Conservation (phyloP, 1,284 basidiomycete species). For the Moniliophthora roreri region DNA sequence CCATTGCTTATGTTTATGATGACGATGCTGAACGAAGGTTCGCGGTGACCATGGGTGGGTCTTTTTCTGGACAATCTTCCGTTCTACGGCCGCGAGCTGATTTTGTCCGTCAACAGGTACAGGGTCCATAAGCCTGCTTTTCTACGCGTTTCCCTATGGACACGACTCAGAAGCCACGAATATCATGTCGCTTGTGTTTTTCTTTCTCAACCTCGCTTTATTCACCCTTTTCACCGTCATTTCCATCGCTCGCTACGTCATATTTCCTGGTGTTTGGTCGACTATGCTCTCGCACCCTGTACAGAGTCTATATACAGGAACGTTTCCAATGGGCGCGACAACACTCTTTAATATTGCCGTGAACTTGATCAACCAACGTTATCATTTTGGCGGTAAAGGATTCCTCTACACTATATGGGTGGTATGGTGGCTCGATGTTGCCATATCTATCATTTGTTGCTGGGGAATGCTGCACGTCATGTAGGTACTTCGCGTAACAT, state of each 20-base stretch:
- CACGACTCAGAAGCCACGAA: constrained; percentile 38
- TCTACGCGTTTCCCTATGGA: constrained; percentile 55
- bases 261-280: constrained; percentile 57
- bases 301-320: constrained; percentile 68
- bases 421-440: constrained; percentile 74
- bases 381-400: constrained; percentile 47
- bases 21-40: constrained; percentile 31
- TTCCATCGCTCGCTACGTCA: constrained; percentile 50
- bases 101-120: no score
- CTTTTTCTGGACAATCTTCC: neutral
- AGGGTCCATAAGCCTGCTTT: constrained; percentile 52
- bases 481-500: constrained; percentile 34
- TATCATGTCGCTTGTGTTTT: constrained; percentile 50
- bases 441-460: constrained; percentile 57
- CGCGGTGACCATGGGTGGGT: constrained; percentile 44
- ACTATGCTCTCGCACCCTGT: constrained; percentile 59
- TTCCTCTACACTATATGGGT: constrained; percentile 66
- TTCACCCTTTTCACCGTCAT: constrained; percentile 57
- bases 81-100: no score
- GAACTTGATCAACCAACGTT: constrained; percentile 40
- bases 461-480: constrained; percentile 69
- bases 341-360: constrained; percentile 61
- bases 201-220: constrained; percentile 65
- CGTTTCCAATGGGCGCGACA: constrained; percentile 67
- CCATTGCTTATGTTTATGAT: constrained; percentile 9